Percentiles rank a stretch among this genome's conserved stretches.
These are phyloP conservation scores for Clohesyomyces aquaticus DNA, from an alignment of 495 filamentous ascomycete genomes.

Conservation along the genomic window DNA sequence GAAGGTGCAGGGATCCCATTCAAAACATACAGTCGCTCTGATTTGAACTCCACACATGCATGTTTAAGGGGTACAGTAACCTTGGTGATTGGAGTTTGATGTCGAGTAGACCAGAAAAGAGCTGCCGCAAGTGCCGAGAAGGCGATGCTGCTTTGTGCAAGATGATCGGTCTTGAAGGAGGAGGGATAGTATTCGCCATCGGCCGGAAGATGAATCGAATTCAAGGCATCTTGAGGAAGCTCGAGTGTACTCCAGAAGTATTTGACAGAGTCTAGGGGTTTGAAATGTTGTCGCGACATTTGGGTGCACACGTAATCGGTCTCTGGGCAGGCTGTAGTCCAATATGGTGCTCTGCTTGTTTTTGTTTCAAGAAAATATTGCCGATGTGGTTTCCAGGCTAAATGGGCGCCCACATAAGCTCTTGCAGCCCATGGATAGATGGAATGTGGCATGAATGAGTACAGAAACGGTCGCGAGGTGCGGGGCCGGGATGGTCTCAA, in stretches of 20 bases:
- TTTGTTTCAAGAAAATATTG: no score
- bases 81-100: conserved; percentile 28
- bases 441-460: no score
- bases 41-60: conserved; percentile 53
- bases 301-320: no score
- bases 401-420: no score
- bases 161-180: conserved; percentile 53
- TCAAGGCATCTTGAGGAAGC: conserved; percentile 31
- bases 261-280: conserved; percentile 27
- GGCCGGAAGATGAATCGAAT: conserved; percentile 29
- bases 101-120: conserved; percentile 44
- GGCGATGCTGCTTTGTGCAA: conserved; percentile 52
- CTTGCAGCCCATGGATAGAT: no score
- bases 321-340: no score
- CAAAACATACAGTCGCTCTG: conserved; percentile 50
- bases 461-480: no score
- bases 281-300: conserved; percentile 29
- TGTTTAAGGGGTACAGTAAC: conserved; percentile 48
- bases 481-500: no score
- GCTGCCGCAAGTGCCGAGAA: conserved; percentile 51
- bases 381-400: no score
- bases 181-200: conserved; percentile 44
- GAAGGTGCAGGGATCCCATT: conserved; percentile 39
- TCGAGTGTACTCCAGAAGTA: conserved; percentile 38
- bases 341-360: no score